Percentiles rank a stretch among this genome's conserved stretches.
These are phyloP conservation scores for Phytophthora chlamydospora DNA, from an alignment of 352 stramenopile genomes.

Conservation along the genomic window DNA sequence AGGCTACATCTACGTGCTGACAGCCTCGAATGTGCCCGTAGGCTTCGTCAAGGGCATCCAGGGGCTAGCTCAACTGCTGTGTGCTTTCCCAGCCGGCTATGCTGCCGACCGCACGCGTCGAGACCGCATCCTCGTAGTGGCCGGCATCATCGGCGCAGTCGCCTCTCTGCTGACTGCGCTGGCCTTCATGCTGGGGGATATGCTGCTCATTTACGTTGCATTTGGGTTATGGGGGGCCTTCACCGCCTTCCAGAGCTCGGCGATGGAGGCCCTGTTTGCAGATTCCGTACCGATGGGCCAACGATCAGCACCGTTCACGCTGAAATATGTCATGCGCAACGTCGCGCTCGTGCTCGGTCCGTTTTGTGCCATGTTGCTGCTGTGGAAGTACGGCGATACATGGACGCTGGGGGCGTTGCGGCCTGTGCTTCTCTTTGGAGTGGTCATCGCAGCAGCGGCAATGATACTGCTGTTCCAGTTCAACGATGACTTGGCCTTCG, in stretches of 20 bases:
- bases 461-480: constrained; percentile 79
- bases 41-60: constrained; percentile 53
- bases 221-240: constrained; percentile 87
- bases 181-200: constrained; percentile 47
- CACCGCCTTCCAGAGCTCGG: constrained; percentile 72
- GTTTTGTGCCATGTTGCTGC: constrained; percentile 67
- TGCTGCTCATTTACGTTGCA: constrained; percentile 61
- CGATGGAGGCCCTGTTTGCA: constrained; percentile 83
- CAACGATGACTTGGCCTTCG: constrained; percentile 77
- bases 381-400: constrained; percentile 69
- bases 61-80: constrained; percentile 59
- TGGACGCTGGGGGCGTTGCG: constrained; percentile 75
- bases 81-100: constrained; percentile 59
- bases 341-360: constrained; percentile 57
- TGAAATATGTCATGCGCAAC: constrained; percentile 74
- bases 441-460: constrained; percentile 58
- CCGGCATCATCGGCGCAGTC: constrained; percentile 44
- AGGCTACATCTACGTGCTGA: constrained; percentile 68
- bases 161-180: constrained; percentile 49
- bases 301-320: constrained; percentile 77
- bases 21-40: constrained; percentile 52
- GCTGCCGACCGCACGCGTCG: constrained; percentile 59
- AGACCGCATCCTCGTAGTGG: constrained; percentile 52
- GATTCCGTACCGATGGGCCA: constrained; percentile 78
- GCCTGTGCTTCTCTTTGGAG: constrained; percentile 71